Base-by-base conservation (phyloP, 2,329 filamentous ascomycete genomes). In the Botrytis paeoniae region DNA sequence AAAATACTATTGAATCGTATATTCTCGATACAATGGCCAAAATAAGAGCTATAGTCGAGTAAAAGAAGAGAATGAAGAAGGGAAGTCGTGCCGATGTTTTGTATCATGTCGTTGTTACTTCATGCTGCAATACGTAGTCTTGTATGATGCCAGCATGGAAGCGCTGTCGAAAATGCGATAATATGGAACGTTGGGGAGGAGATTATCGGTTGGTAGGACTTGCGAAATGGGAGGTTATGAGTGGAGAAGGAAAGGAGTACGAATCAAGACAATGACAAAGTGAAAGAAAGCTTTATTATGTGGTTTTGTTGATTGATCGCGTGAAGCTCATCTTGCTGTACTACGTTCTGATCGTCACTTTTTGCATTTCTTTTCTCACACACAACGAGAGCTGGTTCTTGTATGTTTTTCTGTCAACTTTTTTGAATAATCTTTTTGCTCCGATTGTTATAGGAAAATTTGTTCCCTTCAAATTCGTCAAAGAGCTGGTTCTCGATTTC, bases 61-160 rank as follows among this genome's bases (percentile, higher is more conserved):
- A 20, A 39, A 64, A 45, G n/a, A 45, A 43, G 10, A 12, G 39
- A 1, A 14, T n/a, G 25, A 10, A 1, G 45, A 7, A n/a, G 37
- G 65, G 4, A 69, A 69, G 65, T 59, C 14, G 51, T 57, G 65
- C 35, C 51, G 65, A 69, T 59, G 51, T 69, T 39, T 54, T 59
- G 48, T 69, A 25, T 59, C 48, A 51, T 32, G 22, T 22, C 35
- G 22, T 39, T 64, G n/a, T 32, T 43, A 64, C 16, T 41, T 41
- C 41, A 41, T 64, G 62, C 37, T 41, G 45, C 25, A n/a, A 51
- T 22, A 51, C 10, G 9, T n/a, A 45, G 9, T 37, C 22, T 61
- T 14, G 59, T 61, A 0, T 25, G 32, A 25, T 39, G 20, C 22
- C 5, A 25, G 59, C 10, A 61, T 37, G 20, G 35, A 25, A 61